phyloP scores from a whole-genome alignment of 1,284 basidiomycete genomes.

The Violaceomyces palustris region DNA sequence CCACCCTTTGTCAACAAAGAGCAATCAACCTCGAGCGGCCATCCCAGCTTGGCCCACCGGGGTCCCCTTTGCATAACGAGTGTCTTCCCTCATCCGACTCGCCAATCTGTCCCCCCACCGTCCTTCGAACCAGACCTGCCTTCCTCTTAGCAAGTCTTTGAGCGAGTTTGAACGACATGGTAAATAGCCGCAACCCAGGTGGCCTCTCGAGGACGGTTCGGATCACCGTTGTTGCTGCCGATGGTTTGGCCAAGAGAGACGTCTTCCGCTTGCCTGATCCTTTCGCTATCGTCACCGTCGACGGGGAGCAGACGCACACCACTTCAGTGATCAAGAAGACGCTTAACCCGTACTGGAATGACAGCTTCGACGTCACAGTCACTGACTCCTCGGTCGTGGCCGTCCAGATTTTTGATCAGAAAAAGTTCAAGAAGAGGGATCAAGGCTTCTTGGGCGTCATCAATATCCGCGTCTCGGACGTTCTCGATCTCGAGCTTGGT shows the following conservation, averaged over 20 bases:
- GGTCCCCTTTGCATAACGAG: too few species aligned
- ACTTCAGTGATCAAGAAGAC: slow-evolving; percentile 60
- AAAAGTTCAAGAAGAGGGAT: slow-evolving; percentile 91
- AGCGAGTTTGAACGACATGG: slow-evolving; percentile 30
- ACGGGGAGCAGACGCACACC: slow-evolving; percentile 87
- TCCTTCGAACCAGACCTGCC: too few species aligned
- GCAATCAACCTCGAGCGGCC: too few species aligned
- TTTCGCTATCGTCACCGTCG: slow-evolving; percentile 89
- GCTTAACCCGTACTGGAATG: slow-evolving; percentile 53
- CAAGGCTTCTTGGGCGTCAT: slow-evolving; percentile 92
- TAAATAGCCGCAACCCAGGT: slow-evolving; percentile 40
- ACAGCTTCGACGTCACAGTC: slow-evolving; percentile 59
- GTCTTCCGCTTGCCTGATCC: slow-evolving; percentile 75
- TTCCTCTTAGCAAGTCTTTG: neutral
- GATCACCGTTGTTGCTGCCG: slow-evolving; percentile 51
- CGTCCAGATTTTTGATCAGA: slow-evolving; percentile 93
- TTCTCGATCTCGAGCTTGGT: slow-evolving; percentile 80
- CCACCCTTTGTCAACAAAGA: too few species aligned
- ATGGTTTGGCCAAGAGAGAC: slow-evolving; percentile 49
- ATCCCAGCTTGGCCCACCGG: too few species aligned
- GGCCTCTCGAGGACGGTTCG: slow-evolving; percentile 43
- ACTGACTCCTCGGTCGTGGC: slow-evolving; percentile 85
- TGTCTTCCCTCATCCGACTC: too few species aligned
- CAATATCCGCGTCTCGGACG: slow-evolving; percentile 80
- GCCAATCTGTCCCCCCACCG: too few species aligned